phyloP scores from a whole-genome alignment of 192 early-diverging fungal species.

The Gryganskiella cystojenkinii region DNA sequence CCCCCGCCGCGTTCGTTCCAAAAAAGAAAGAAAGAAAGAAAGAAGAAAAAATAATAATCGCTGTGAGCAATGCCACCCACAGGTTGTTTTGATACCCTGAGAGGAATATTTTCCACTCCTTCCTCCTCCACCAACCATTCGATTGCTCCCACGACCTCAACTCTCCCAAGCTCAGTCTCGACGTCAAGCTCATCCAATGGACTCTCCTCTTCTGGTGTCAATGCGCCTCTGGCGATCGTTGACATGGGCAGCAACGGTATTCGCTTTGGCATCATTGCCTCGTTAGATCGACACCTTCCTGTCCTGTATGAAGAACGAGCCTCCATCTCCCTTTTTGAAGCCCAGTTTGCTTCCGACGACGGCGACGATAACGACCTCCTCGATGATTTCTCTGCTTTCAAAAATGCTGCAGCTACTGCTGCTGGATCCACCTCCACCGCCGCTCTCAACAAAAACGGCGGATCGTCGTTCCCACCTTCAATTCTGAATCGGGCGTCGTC shows the following conservation, averaged over 20 bases:
- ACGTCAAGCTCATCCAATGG: neutral
- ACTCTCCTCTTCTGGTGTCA: constrained; percentile 16
- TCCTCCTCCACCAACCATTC: constrained; percentile 1
- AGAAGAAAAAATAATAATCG: neutral
- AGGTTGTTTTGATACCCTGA: constrained; percentile 36
- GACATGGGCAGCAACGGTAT: constrained; percentile 73
- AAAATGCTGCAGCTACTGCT: neutral
- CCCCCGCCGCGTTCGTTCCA: too few relatives aligned
- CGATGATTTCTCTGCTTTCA: too few relatives aligned
- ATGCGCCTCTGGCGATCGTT: constrained; percentile 56
- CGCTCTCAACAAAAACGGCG: neutral
- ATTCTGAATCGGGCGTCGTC: neutral
- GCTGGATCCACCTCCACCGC: neutral
- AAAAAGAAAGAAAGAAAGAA: constrained; percentile 3
- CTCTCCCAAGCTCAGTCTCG: neutral
- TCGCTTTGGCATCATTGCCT: constrained; percentile 63
- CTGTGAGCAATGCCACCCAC: too few relatives aligned
- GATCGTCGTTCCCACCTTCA: neutral
- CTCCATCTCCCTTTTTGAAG: constrained; percentile 64
- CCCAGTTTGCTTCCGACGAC: constrained; percentile 32
- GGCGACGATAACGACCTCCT: neutral
- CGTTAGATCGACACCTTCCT: constrained; percentile 58
- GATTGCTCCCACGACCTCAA: neutral
- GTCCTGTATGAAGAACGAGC: constrained; percentile 67
- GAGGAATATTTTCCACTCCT: constrained; percentile 18